These are phyloP conservation scores for Zelonia costaricensis DNA, from an alignment of 208 protist species.

Conservation along the genomic window DNA sequence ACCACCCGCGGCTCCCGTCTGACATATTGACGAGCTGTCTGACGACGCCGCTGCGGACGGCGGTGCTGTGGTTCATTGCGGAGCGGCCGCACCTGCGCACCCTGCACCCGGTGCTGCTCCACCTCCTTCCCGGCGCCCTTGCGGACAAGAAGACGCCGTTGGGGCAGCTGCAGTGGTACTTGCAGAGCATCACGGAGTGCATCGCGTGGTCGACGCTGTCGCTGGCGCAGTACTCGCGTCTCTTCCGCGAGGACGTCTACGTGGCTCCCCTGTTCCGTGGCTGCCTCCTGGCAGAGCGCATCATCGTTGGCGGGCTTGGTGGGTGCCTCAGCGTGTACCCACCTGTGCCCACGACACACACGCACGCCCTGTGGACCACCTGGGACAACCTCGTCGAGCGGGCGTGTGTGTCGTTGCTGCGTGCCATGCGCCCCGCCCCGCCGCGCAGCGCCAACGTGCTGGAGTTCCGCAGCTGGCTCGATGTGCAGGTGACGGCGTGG, in stretches of 20 bases:
- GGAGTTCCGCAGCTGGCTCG: conserved; percentile 85
- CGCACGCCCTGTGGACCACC: conserved; percentile 94
- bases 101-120: conserved; percentile 75
- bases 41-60: conserved; percentile 97
- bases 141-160: conserved; percentile 94
- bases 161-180: conserved; percentile 99
- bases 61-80: conserved; percentile 94
- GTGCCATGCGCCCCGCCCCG: conserved; percentile 57
- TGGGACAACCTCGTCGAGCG: conserved; percentile 83
- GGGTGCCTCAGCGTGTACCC: conserved; percentile 95
- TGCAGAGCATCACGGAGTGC: conserved; percentile 98
- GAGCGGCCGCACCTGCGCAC: conserved; percentile 47
- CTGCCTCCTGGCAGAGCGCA: conserved; percentile 97
- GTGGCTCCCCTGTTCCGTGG: conserved; percentile 97
- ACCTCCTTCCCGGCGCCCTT: conserved; percentile 71
- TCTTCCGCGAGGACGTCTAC: conserved; percentile 96
- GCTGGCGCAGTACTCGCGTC: conserved; percentile 65
- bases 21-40: conserved; percentile 99
- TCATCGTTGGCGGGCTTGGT: conserved; percentile 90
- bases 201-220: conserved; percentile 97
- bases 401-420: conserved; percentile 57
- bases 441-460: conserved; percentile 47
- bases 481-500: conserved; percentile 67
- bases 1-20: conserved; percentile 75
- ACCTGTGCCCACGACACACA: conserved; percentile 83